phyloP scores from a whole-genome alignment of 352 stramenopile genomes.

The Phytophthora macrochlamydospora region DNA sequence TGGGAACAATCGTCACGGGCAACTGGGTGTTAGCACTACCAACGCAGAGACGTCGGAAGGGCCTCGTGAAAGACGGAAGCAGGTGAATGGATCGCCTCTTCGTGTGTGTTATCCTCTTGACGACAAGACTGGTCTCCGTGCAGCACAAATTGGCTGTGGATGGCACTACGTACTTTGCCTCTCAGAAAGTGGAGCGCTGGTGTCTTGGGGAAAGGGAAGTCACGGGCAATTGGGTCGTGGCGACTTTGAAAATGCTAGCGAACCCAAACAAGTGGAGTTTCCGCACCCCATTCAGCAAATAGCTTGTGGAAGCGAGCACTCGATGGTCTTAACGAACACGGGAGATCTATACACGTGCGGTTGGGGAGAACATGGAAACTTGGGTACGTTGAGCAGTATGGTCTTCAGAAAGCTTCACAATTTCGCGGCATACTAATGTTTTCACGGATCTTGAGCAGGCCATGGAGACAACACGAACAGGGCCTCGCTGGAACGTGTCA shows the following conservation, averaged over 20 bases:
- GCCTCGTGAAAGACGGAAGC: conserved; percentile 17
- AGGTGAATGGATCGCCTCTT: conserved; percentile 30
- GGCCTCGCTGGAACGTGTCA: conserved; percentile 40
- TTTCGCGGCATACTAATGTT: background rate
- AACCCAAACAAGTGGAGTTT: conserved; percentile 37
- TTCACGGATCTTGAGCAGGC: conserved; percentile 29
- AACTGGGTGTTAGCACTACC: conserved; percentile 48
- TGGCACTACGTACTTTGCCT: conserved; percentile 84
- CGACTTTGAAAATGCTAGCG: conserved; percentile 22
- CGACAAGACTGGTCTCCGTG: conserved; percentile 22
- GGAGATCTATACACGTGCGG: conserved; percentile 79
- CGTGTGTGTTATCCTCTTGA: conserved; percentile 22
- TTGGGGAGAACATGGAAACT: conserved; percentile 86
- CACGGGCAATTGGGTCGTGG: conserved; percentile 70
- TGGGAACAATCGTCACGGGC: conserved; percentile 80
- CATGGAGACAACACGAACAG: conserved; percentile 60
- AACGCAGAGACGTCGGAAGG: background rate
- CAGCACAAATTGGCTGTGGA: conserved; percentile 54
- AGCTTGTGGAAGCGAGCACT: conserved; percentile 80
- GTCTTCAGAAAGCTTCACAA: background rate
- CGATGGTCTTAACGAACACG: conserved; percentile 52
- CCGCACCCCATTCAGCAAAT: conserved; percentile 38
- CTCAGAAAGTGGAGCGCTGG: conserved; percentile 29
- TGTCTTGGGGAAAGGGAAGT: conserved; percentile 78
- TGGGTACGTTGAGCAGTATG: conserved; percentile 47